Base-by-base conservation (phyloP, 371 early-diverging fungal genomes). In the Encephalitozoon romaleae region DNA sequence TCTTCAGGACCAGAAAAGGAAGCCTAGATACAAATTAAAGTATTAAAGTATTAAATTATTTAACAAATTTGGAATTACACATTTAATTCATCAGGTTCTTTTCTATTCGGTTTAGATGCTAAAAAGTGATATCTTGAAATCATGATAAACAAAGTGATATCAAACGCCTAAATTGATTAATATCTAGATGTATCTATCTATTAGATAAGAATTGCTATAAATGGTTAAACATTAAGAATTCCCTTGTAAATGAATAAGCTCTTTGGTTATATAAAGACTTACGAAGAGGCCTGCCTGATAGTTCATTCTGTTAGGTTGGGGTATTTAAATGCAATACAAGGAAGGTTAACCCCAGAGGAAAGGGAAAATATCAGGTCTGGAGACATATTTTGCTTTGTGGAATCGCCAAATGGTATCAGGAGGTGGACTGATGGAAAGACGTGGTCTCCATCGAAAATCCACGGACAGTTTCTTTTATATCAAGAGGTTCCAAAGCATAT, bases 341-440 rank as follows among this genome's bases (percentile, higher is more conserved):
- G 75, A 54, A 41, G 85, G 47, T 69, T 85, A 15, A 70, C 67
- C 0, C 28, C 59, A 1, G 80, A 74, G 39, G 81, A 83, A 28
- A 72, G 84, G 38, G 70, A 78, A 15, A 59, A 15, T 8, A 81
- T 85, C 49, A 6, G 72, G 28, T 77, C 74, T 21, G 85, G 85
- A 15, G 55, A 76, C 45, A 82, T 85, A 38, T 85, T 74, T 70
- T 80, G 79, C 34, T 85, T 83, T 80, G 75, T 82, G 8, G 82
- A 85, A 45, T 70, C 52, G 12, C 80, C 78, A 34, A 77, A 78
- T 63, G 84, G 81, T n/a, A 84, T 86, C 5, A 77, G 67, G 18
- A 72, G 86, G 28, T 86, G 86, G 85, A 86, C 86, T 53, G 86
- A 86, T 64, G 84, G 86, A 18, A 75, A 77, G 54, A 70, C 76